Conservation (phyloP, 2,329 filamentous ascomycete genomes). For the Fonsecaea multimorphosa region DNA sequence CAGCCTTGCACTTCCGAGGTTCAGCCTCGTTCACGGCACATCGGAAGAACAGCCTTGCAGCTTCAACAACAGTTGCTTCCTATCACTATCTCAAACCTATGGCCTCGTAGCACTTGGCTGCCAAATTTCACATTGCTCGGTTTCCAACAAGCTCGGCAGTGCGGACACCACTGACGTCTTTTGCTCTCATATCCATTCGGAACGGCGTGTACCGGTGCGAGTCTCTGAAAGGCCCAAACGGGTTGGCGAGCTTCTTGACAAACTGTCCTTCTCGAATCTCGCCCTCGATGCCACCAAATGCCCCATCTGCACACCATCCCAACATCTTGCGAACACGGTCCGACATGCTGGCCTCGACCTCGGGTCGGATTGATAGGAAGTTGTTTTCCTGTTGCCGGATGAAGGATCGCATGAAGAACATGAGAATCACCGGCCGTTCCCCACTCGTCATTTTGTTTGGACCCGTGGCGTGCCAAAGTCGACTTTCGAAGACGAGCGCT, state of each 20-base stretch:
- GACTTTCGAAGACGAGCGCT: constrained; percentile 28
- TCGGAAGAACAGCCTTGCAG: too few species aligned
- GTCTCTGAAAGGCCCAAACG: constrained; percentile 28
- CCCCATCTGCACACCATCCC: constrained; percentile 23
- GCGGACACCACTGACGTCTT: neutral
- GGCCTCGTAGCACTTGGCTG: neutral
- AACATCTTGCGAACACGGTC: constrained; percentile 33
- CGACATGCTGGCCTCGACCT: constrained; percentile 42
- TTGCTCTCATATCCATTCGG: constrained; percentile 14
- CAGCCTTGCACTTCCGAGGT: constrained; percentile 4
- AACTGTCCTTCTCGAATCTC: constrained; percentile 26
- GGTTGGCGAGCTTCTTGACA: constrained; percentile 26
- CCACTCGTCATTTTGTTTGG: constrained; percentile 31
- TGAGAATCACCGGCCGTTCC: constrained; percentile 41
- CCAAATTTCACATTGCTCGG: neutral
- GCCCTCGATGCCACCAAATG: constrained; percentile 27
- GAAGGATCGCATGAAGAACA: constrained; percentile 44
- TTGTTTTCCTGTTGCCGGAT: constrained; percentile 45
- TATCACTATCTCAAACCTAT: neutral
- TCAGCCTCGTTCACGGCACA: too few species aligned
- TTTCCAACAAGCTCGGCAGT: constrained; percentile 19
- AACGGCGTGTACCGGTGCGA: constrained; percentile 24
- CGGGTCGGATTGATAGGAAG: constrained; percentile 41
- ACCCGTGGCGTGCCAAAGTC: constrained; percentile 31
- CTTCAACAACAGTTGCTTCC: too few species aligned